phyloP scores from a whole-genome alignment of 2,329 filamentous ascomycete genomes.

The Phyllosticta ampelicida region DNA sequence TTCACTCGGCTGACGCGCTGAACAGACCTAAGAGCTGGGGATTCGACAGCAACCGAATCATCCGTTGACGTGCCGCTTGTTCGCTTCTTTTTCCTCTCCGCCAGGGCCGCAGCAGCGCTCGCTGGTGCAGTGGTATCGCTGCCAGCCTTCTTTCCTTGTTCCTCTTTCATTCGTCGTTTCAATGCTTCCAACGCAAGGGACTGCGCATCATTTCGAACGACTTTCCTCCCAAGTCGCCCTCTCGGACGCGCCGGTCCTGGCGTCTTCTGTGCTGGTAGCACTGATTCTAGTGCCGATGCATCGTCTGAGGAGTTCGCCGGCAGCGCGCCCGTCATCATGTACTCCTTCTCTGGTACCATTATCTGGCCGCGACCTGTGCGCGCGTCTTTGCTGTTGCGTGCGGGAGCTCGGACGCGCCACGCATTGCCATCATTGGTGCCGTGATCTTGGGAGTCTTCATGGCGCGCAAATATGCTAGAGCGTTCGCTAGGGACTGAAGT shows the following conservation, averaged over 20 bases:
- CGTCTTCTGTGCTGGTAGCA: not conserved
- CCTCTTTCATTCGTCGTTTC: slow-evolving; percentile 23
- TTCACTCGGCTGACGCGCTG: not conserved
- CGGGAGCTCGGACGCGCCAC: not conserved
- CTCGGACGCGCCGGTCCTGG: not conserved
- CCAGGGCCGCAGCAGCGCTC: not conserved
- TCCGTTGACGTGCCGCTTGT: not conserved
- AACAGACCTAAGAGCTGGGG: not conserved
- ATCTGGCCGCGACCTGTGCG: slow-evolving; percentile 14
- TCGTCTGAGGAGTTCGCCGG: slow-evolving; percentile 13
- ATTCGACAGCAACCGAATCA: not conserved
- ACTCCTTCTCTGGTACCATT: slow-evolving; percentile 16
- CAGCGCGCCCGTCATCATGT: slow-evolving; percentile 28
- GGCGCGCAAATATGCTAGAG: not conserved
- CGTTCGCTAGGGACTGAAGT: not conserved
- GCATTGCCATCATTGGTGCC: not conserved
- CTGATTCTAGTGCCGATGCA: not conserved
- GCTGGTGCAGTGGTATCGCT: slow-evolving; percentile 8
- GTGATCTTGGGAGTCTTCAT: not conserved
- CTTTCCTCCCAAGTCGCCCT: slow-evolving; percentile 15
- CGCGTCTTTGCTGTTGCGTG: slow-evolving; percentile 13
- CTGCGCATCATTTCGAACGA: slow-evolving; percentile 16
- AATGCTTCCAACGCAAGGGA: slow-evolving; percentile 22
- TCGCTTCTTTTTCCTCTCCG: not conserved
- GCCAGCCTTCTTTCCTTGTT: slow-evolving; percentile 12